Percentiles rank a stretch among this genome's conserved stretches.
Conservation (phyloP, 108 stramenopile species). For the Skeletonema menzelii region DNA sequence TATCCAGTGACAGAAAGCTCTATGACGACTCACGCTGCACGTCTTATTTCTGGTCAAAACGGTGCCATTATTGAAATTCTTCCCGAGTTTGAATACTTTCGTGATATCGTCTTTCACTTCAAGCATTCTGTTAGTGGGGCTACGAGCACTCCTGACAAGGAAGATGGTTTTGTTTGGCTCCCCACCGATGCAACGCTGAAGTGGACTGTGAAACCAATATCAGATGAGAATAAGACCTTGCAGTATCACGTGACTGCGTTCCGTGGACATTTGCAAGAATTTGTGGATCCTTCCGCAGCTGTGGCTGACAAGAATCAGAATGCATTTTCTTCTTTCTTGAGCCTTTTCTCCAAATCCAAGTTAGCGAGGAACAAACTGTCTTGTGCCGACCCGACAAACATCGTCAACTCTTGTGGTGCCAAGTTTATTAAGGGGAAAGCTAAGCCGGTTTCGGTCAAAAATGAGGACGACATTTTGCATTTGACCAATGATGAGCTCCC, state of each 20-base stretch:
- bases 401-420: constrained; percentile 89
- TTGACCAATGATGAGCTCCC: constrained; percentile 87
- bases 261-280: constrained; percentile 67
- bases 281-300: constrained; percentile 52
- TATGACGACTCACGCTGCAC: constrained; percentile 68
- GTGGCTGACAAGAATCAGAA: constrained; percentile 53
- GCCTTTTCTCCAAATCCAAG: constrained; percentile 68
- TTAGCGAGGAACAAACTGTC: constrained; percentile 79
- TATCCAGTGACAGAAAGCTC: constrained; percentile 66
- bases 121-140: constrained; percentile 88
- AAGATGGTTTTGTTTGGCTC: constrained; percentile 73
- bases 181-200: constrained; percentile 84
- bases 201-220: constrained; percentile 66
- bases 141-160: constrained; percentile 64
- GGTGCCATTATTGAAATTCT: constrained; percentile 92
- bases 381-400: constrained; percentile 87
- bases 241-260: constrained; percentile 79
- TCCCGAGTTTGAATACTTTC: constrained; percentile 97
- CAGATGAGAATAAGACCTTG: constrained; percentile 64
- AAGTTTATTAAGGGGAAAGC: constrained; percentile 78
- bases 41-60: constrained; percentile 76
- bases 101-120: constrained; percentile 98
- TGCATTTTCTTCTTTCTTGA: constrained; percentile 73
- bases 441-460: constrained; percentile 81
- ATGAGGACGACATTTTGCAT: constrained; percentile 95